phyloP scores from a whole-genome alignment of 2,329 filamentous ascomycete species.

The Epichloe gansuensis region DNA sequence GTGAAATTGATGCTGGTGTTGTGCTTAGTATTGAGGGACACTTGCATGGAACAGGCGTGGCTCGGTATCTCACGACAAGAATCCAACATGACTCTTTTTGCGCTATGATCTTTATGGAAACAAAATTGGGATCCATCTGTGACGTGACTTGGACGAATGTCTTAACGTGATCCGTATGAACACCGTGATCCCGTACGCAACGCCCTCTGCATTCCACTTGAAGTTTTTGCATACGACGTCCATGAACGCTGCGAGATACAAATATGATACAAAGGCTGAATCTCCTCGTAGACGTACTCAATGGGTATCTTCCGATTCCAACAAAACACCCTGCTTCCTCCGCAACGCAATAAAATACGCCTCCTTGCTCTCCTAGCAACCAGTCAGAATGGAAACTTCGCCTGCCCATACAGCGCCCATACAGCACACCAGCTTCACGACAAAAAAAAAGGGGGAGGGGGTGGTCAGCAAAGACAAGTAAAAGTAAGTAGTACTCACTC shows the following conservation, averaged over 20 bases:
- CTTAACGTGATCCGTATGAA: too few relatives aligned
- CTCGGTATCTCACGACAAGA: conserved; percentile 30
- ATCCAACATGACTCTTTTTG: conserved; percentile 21
- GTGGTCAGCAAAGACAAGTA: background rate
- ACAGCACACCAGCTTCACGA: background rate
- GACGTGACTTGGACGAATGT: too few relatives aligned
- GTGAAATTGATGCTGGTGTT: conserved; percentile 18
- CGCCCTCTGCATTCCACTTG: too few relatives aligned
- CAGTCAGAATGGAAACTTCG: background rate
- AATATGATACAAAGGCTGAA: too few relatives aligned
- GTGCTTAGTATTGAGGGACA: conserved; percentile 21
- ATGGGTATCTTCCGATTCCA: conserved; percentile 8
- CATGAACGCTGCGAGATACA: too few relatives aligned
- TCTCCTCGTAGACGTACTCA: background rate
- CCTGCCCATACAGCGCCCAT: too few relatives aligned
- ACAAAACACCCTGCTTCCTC: conserved; percentile 40
- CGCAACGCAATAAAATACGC: conserved; percentile 72
- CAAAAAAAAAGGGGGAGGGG: background rate
- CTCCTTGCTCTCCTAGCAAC: conserved; percentile 45
- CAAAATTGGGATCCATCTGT: too few relatives aligned
- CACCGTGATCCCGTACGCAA: too few relatives aligned
- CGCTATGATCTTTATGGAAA: background rate
- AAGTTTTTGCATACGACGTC: too few relatives aligned
- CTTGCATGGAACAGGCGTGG: conserved; percentile 34
- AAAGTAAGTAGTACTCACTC: conserved; percentile 42